Percentiles rank a stretch among this genome's conserved stretches.
phyloP scores from a whole-genome alignment of 345 rosid genomes.

The Turnera subulata region DNA sequence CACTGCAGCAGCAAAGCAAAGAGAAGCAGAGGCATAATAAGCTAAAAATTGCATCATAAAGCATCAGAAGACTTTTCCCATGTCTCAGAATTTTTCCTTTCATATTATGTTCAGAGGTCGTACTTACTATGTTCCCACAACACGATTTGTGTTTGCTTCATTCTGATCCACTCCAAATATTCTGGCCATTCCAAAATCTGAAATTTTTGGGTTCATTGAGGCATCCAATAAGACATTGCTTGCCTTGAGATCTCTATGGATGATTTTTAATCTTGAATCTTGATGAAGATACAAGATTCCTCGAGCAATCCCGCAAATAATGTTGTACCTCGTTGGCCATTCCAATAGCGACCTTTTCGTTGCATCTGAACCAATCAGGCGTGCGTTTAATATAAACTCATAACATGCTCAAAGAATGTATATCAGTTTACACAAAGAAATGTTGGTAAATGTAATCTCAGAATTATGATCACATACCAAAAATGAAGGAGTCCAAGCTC shows the following conservation, averaged over 20 bases:
- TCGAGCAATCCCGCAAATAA: slow-evolving; percentile 24
- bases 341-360: slow-evolving; percentile 9
- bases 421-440: too few relatives aligned
- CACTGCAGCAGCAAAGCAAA: slow-evolving; percentile 2
- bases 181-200: slow-evolving; percentile 35
- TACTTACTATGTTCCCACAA: slow-evolving; percentile 31
- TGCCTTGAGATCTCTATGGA: slow-evolving; percentile 28
- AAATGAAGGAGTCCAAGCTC: slow-evolving; percentile 15
- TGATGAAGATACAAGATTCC: slow-evolving; percentile 24
- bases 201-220: slow-evolving; percentile 24
- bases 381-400: too few relatives aligned
- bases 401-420: too few relatives aligned
- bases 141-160: slow-evolving; percentile 25
- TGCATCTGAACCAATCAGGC: slow-evolving; percentile 3
- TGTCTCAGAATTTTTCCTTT: too few relatives aligned
- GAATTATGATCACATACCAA: background rate
- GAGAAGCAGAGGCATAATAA: too few relatives aligned
- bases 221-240: slow-evolving; percentile 20
- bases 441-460: too few relatives aligned
- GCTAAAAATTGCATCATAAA: too few relatives aligned
- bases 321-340: slow-evolving; percentile 20
- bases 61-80: too few relatives aligned
- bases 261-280: slow-evolving; percentile 23
- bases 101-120: background rate
- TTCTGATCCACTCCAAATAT: slow-evolving; percentile 20